Conservation (phyloP, 148 eudicot species). For the Vaccinium vitisidaea region DNA sequence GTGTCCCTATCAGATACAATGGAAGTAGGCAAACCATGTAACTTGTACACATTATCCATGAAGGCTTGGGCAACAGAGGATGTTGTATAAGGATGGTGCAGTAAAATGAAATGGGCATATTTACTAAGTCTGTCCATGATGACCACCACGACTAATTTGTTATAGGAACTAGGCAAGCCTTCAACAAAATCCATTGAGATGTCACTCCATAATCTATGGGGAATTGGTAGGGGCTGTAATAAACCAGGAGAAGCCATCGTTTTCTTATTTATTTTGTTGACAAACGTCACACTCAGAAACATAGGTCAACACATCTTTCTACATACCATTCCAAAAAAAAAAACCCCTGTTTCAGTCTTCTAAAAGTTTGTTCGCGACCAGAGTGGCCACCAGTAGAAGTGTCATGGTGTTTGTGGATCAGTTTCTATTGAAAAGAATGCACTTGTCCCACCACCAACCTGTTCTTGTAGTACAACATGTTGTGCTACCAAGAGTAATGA, state of each 20-base stretch:
- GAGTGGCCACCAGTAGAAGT: neutral
- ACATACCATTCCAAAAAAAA: neutral
- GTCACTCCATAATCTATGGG: neutral
- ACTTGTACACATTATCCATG: neutral
- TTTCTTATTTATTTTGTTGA: neutral
- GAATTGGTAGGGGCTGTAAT: neutral
- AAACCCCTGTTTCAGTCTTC: neutral
- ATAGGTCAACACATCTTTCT: neutral
- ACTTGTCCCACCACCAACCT: neutral
- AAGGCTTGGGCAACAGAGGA: neutral
- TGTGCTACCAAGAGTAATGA: neutral
- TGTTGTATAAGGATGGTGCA: neutral
- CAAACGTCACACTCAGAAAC: neutral
- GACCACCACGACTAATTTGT: neutral
- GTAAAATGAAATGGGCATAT: neutral
- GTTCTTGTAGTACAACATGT: neutral
- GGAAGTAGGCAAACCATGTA: neutral
- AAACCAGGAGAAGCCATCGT: neutral
- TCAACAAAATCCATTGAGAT: neutral
- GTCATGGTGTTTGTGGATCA: neutral
- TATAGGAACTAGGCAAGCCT: neutral
- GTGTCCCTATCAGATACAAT: neutral
- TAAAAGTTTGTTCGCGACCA: neutral
- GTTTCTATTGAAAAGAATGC: neutral
- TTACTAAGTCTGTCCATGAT: neutral